Base-by-base conservation (phyloP, 2,329 filamentous ascomycete genomes). In the Aspergillus sp. region DNA sequence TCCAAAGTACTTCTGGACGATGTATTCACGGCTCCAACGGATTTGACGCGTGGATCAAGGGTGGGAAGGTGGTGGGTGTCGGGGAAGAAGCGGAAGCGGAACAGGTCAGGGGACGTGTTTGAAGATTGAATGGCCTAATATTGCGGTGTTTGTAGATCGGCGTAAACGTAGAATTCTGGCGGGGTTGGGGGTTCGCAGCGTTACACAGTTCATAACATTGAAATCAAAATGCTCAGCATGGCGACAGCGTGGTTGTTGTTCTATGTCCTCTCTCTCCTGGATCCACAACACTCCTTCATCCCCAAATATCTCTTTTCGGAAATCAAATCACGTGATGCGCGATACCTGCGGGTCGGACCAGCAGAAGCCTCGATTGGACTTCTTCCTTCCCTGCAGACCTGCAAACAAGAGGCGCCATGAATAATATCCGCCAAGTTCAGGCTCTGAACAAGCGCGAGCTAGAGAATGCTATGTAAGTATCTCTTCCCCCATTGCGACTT, bases 381-480 rank as follows among this genome's bases (percentile, higher is more conserved):
- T 43, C 39, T 19, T 14, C 27, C 21, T 33, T 9, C 6, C 9
- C 17, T 33, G 3, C 23, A 21, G 27, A 48, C 8, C n/a, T 37
- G 15, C 35, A 37, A 37, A 41, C 31, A 9, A 25, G 4, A 43
- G 4, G n/a, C n/a, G 15, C 37, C 23, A 99, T 99, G 95, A 97
- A 99, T 74, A 89, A 91, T 66, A 95, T 99, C 66, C 90, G 92
- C 67, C 88, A 92, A 58, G 95, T 97, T 60, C 90, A 96, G 74
- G 87, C 89, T 73, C 89, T 99, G 59, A 99, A 99, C 75, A 91
- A 95, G 79, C 88, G 88, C 66, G 95, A 99, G 77, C 90, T 99
- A 61, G 93, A 97, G 75, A 88, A 91, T 73, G 91, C 89, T 71
- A 84, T 92, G 87, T 89, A 74, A 74, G 87, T 82, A n/a, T 17